These are phyloP conservation scores for Hymenoscyphus scutula DNA, from an alignment of 2,329 filamentous ascomycete genomes.

Conservation along the genomic window DNA sequence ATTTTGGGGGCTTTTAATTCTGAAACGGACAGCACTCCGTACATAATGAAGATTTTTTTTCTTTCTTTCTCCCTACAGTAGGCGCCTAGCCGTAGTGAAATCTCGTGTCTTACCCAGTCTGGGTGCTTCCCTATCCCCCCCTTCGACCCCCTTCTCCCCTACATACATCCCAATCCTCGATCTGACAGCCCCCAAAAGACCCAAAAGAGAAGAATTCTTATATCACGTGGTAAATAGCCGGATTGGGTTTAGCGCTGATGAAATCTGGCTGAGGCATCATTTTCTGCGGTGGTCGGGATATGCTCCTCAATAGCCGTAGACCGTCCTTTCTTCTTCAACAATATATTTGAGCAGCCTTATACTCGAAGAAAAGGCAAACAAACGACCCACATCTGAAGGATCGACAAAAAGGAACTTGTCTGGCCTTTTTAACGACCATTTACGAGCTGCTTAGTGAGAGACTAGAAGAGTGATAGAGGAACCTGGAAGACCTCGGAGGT, in stretches of 20 bases:
- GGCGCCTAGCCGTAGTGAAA: not conserved
- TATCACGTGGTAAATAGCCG: not conserved
- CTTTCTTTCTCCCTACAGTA: too few relatives aligned
- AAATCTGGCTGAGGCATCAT: not conserved
- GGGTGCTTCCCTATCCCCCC: not conserved
- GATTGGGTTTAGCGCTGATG: constrained; percentile 7
- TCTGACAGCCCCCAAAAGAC: not conserved
- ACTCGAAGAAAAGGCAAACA: not conserved
- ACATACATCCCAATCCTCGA: too few relatives aligned
- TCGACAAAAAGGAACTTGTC: not conserved
- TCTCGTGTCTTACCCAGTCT: not conserved
- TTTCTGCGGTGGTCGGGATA: not conserved
- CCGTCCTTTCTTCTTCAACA: not conserved
- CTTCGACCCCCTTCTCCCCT: too few relatives aligned
- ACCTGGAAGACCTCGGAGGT: not conserved
- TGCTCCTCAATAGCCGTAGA: not conserved
- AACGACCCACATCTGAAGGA: not conserved
- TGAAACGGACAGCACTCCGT: not conserved
- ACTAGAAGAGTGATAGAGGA: not conserved
- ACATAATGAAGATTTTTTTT: not conserved
- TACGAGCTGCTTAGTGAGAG: not conserved
- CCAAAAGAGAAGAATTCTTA: not conserved
- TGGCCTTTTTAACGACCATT: not conserved
- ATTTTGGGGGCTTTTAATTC: not conserved
- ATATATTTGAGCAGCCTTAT: not conserved